Evolutionary conservation across 805 yeast genomes (phyloP), one percentile per base, ranked within the genome.

Genomic region (Zygosaccharomyces bisporus): DNA sequence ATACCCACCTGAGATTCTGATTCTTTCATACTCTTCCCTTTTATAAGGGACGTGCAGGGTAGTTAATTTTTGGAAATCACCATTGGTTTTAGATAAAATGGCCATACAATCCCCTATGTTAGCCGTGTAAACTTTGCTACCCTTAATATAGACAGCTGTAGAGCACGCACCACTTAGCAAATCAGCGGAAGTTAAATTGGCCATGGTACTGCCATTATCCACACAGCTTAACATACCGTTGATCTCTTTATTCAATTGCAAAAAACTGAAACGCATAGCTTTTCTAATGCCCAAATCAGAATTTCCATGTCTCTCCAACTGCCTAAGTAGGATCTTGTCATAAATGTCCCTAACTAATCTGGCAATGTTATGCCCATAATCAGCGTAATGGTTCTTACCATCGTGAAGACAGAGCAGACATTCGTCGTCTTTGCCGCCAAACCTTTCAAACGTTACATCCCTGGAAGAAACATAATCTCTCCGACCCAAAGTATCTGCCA

Each of bases 101-200:
- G 88, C 90, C 74, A 83, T 83, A 2, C 87, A 80, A 57, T 93
- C 97, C 56, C 99, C 99, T 43, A 87, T 77, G 51, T 90, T 90
- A 2, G 96, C 96, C 18, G 89, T 75, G 62, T 82, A 88, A 17
- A 89, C 61, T 43, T 71, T 74, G 41, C 77, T 76, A 14, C 83
- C 95, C 48, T 79, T 79, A 54, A 91, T 74, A 61, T 87, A 93
- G 10, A 88, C 72, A 9, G 88, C 80, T 0, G 96, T 82, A 0
- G 88, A 85, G 49, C 95, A 80, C 34, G 95, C 84, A 9, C 99
- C 99, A 12, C 90, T 79, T 31, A 75, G 65, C 3, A 80, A 77
- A 61, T 91, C 98, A 17, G 76, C 78, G 12, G 78, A 81, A n/a
- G 68, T 60, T 33, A 86, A 60, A n/a, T 81, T 81, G 6, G 74